Evolutionary conservation across 2,329 filamentous ascomycete species (phyloP), one percentile per base, ranked within the genome.

Genomic region (Fusarium liriodendri): DNA sequence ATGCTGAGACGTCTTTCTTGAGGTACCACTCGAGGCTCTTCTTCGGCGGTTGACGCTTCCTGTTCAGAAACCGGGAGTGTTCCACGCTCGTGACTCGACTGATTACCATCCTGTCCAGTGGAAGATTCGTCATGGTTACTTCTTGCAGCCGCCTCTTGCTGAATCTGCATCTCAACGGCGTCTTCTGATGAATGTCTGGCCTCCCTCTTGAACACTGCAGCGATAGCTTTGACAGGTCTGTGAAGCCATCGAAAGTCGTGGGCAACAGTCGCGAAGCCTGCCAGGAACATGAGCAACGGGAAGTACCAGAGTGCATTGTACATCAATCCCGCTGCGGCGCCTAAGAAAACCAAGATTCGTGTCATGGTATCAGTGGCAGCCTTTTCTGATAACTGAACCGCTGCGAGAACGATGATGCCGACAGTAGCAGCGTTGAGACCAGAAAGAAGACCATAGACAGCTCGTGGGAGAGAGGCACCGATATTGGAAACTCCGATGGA

Each of bases 261-360:
- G 0, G 88, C 63, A 0, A 90, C 79, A 0, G 89, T 88, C 0
- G 81, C 79, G 2, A 86, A 11, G 0, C 92, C 92, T 0, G 87
- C 88, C 1, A 85, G 71, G 0, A 88, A 74, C 81, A 94, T 91
- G 6, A 95, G 78, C 0, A 89, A 76, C 0, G 93, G 93, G 52
- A 94, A 95, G 73, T 93, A 95, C 93, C 93, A 95, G 0, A 95
- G 81, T 0, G 92, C 89, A 59, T 90, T 94, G 74, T 94, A 94
- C 61, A 93, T 84, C 72, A 95, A 81, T 0, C 92, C 93, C 0
- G 91, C 92, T 8, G 87, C 85, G 1, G 85, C 93, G 4, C 88
- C 88, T 7, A 91, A 76, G 13, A 94, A 91, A 0, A 95, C 89
- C 2, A 94, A 73, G 0, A 91, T 82, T 1, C 92, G 84, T 0